These are phyloP conservation scores for Petunia secreta DNA, from an alignment of 257 asterid species.

Conservation along the genomic window DNA sequence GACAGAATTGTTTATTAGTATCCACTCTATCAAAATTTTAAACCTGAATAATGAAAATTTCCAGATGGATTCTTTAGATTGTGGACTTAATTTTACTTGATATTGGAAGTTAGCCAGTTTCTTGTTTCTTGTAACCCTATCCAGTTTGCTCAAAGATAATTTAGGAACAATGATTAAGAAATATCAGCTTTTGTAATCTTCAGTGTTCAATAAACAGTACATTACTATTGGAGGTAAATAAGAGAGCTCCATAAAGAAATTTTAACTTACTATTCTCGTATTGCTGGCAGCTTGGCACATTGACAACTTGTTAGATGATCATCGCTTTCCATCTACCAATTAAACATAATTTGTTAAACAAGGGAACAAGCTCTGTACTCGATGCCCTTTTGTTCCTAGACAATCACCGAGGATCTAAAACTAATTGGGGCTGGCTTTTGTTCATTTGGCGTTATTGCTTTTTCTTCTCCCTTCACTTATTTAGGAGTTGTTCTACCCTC, in stretches of 20 bases:
- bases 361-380: conserved; percentile 13
- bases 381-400: conserved; percentile 13
- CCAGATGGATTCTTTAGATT: background rate
- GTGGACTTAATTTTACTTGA: background rate
- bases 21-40: background rate
- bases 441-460: background rate
- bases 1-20: conserved; percentile 9
- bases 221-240: background rate
- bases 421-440: background rate
- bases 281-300: background rate
- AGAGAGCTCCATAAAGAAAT: background rate
- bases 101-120: conserved; percentile 1
- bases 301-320: background rate
- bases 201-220: background rate
- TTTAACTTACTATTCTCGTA: background rate
- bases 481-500: background rate
- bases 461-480: background rate
- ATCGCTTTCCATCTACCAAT: background rate
- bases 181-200: background rate
- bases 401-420: background rate
- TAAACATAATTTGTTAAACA: conserved; percentile 13
- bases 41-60: background rate
- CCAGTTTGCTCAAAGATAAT: conserved; percentile 10
- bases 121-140: conserved; percentile 7
- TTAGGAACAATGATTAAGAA: conserved; percentile 6